Base-by-base conservation (phyloP, 306 rosid genomes). In the Malus orientalis region DNA sequence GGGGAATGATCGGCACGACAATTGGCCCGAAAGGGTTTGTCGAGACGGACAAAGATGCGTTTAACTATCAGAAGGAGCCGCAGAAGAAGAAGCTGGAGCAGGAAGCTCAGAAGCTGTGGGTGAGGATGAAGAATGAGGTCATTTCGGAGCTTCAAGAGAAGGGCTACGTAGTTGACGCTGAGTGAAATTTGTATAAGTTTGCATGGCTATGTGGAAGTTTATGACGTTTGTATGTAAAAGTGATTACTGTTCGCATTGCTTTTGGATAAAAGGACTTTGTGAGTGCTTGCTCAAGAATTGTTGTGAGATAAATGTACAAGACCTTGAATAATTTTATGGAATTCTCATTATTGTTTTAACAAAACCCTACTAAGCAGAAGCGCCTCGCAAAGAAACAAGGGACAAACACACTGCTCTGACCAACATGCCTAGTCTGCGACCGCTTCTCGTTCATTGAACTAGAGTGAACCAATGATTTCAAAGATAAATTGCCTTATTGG, bases 31-130 rank as follows among this genome's bases (percentile, higher is more conserved):
- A 87, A 77, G 97, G 89, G 69, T 3, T 84, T 45, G 60, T 83
- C 74, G 95, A 86, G 70, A 78, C 61, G 40, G 97, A 92, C 78
- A 85, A 84, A 45, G 90, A 87, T 66, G 86, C 86, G 5, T 73
- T 25, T 51, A 91, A 90, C 54, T 90, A 87, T 70, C 88, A 89
- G 84, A 80, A 90, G 76, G 91, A 90, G 65, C 44, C 78, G 83
- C 87, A 86, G 84, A 72, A 76, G 76, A 74, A 83, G 81, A 90
- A 88, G 84, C 69, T 84, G 36, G 91, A 92, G 74, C 84, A 81
- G 80, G 97, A 92, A 79, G 90, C 96, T 70, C 91, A 85, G 83
- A 89, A 83, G 84, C 80, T 95, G 53, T 95, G 98, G 98, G 54
- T 81, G 54, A 86, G 86, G 84, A 89, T 95, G 97, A 92, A 87